Evolutionary conservation across 257 asterid species (phyloP), one percentile per base, ranked within the genome.

Genomic region (Echium plantagineum): DNA sequence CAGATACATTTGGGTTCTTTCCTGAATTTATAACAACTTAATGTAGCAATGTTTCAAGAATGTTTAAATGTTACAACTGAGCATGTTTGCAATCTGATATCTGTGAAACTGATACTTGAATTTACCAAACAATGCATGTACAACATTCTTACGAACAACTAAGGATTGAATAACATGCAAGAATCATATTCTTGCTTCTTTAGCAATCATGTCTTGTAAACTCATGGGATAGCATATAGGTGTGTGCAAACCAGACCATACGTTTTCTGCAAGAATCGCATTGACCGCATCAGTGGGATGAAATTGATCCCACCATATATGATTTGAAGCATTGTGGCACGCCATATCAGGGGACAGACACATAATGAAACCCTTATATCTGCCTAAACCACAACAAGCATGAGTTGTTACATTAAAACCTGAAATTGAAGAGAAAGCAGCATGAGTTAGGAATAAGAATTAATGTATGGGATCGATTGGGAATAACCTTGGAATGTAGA

Each of bases 291-390:
- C 89, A 3, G 99, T 89, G 1, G 95, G 99, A 63, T 93, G 96
- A 72, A 89, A 93, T 63, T 93, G 97, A 26, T 93, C 97, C 99
- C 99, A 89, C 96, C 96, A 89, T 6, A 89, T 61, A 69, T 93
- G 93, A 52, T 69, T 71, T 7, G 90, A 71, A 20, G 99, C 94
- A 61, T 86, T 80, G 9, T 16, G 54, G 62, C 97, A 93, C 12
- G 96, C 94, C 96, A 93, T 89, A 49, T 86, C 91, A 24, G 97
- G 74, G 32, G 95, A 71, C 57, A 93, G 75, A 75, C 97, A 89
- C 66, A 79, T 66, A 13, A 89, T 61, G 86, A 82, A 76, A 51
- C 94, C 99, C 61, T 60, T 73, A 21, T 86, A 85, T 67, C 64
- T 75, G 62, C 99, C 99, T 20, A 78, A 74, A 56, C 99, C 99